phyloP scores from a whole-genome alignment of 2,329 filamentous ascomycete genomes.

The Exutisphaerella laricina region DNA sequence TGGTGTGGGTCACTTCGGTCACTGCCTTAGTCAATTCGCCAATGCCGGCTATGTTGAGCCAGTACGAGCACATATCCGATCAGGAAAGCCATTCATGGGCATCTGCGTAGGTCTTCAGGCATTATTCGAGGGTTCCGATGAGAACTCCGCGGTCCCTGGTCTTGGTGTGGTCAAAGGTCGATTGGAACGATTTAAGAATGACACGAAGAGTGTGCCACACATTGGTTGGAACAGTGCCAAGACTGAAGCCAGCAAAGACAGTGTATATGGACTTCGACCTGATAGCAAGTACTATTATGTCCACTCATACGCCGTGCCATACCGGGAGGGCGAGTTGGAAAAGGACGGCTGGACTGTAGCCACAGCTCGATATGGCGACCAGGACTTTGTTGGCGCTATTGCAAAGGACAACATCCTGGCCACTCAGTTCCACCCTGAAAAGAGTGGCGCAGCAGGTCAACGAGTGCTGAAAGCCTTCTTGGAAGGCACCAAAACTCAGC shows the following conservation, averaged over 20 bases:
- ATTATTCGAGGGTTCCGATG: constrained; percentile 78
- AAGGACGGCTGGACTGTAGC: constrained; percentile 85
- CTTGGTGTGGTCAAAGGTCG: constrained; percentile 66
- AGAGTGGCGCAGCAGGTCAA: constrained; percentile 85
- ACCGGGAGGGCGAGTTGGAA: constrained; percentile 67
- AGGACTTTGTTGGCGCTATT: constrained; percentile 88
- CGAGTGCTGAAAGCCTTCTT: constrained; percentile 81
- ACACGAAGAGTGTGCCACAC: constrained; percentile 86
- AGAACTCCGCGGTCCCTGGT: constrained; percentile 66
- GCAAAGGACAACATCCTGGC: constrained; percentile 79
- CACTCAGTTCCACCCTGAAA: constrained; percentile 97
- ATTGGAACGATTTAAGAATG: constrained; percentile 71
- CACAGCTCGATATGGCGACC: constrained; percentile 76
- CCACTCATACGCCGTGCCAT: constrained; percentile 84
- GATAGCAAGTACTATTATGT: constrained; percentile 98
- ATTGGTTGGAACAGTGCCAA: constrained; percentile 97
- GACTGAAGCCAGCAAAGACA: constrained; percentile 47
- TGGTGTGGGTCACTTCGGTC: constrained; percentile 94
- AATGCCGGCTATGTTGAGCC: constrained; percentile 78
- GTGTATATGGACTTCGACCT: constrained; percentile 72
- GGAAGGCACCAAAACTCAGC: constrained; percentile 58
- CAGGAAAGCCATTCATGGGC: constrained; percentile 96
- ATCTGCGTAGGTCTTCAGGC: constrained; percentile 95
- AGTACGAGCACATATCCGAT: constrained; percentile 72
- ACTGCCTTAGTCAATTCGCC: constrained; percentile 81